These are phyloP conservation scores for Malania oleifera DNA, from an alignment of 164 flowering plant species.

Conservation along the genomic window DNA sequence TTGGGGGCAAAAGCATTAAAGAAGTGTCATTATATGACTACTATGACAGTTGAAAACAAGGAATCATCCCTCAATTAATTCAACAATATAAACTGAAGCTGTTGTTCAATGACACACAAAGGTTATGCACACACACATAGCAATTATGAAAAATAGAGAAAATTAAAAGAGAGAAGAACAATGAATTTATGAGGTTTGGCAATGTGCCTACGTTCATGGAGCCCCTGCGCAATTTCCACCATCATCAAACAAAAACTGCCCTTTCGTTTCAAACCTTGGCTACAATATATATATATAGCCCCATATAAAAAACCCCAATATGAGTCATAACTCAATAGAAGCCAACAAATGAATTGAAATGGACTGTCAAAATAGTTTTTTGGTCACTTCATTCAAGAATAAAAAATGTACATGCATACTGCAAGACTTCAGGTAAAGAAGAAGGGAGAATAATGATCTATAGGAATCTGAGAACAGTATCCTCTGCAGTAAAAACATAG, in stretches of 20 bases:
- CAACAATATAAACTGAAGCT: background rate
- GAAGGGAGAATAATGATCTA: conserved; percentile 6
- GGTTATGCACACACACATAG: too few species aligned
- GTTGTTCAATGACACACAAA: too few species aligned
- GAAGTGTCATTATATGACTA: background rate
- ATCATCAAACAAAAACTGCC: too few species aligned
- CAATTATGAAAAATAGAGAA: too few species aligned
- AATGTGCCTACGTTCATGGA: too few species aligned
- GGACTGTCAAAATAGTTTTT: background rate
- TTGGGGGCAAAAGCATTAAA: background rate
- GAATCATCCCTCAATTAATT: background rate
- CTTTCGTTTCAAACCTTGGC: too few species aligned
- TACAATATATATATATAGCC: too few species aligned
- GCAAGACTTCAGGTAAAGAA: background rate
- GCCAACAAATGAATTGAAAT: background rate
- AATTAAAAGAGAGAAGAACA: too few species aligned
- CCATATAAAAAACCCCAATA: too few species aligned
- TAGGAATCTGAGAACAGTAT: conserved; percentile 40
- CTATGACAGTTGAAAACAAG: background rate
- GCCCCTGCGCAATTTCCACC: too few species aligned
- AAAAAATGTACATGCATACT: background rate
- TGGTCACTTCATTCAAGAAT: background rate
- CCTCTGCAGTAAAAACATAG: conserved; percentile 38
- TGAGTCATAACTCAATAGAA: too few species aligned
- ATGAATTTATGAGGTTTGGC: too few species aligned